These are phyloP conservation scores for Camellia sinensis DNA, from an alignment of 148 eudicot species.

Conservation along the genomic window DNA sequence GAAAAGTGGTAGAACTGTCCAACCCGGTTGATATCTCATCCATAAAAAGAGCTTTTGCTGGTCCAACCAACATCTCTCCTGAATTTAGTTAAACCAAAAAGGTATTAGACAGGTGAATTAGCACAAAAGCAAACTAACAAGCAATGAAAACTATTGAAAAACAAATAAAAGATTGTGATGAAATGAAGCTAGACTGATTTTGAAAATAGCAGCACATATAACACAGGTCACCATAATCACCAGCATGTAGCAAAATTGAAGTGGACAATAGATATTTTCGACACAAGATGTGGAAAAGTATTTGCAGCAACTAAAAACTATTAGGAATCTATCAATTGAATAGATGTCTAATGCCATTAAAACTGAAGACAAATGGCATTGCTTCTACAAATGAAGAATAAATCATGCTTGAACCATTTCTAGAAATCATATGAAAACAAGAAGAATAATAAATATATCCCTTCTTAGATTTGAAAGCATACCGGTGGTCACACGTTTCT, in stretches of 20 bases:
- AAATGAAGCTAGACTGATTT: background rate
- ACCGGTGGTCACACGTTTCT: conserved; percentile 90
- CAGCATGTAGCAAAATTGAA: background rate
- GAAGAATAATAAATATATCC: background rate
- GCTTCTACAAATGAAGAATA: too few species aligned
- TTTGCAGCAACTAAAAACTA: too few species aligned
- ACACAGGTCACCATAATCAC: background rate
- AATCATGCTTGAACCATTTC: too few species aligned
- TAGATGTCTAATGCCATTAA: too few species aligned
- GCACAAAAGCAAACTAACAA: background rate
- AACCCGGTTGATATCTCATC: conserved; percentile 87
- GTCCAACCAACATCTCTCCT: conserved; percentile 91
- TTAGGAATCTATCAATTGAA: too few species aligned
- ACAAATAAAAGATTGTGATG: background rate
- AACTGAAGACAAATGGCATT: too few species aligned
- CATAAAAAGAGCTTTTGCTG: conserved; percentile 66
- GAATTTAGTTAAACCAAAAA: conserved; percentile 17
- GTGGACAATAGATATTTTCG: background rate
- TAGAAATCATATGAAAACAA: too few species aligned
- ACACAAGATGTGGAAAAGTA: too few species aligned
- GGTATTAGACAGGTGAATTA: background rate
- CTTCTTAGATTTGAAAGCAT: conserved; percentile 15
- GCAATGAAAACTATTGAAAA: background rate
- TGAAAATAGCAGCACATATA: background rate
- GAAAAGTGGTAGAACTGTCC: conserved; percentile 79